phyloP scores from a whole-genome alignment of 495 filamentous ascomycete genomes.

The Niebla homalea region DNA sequence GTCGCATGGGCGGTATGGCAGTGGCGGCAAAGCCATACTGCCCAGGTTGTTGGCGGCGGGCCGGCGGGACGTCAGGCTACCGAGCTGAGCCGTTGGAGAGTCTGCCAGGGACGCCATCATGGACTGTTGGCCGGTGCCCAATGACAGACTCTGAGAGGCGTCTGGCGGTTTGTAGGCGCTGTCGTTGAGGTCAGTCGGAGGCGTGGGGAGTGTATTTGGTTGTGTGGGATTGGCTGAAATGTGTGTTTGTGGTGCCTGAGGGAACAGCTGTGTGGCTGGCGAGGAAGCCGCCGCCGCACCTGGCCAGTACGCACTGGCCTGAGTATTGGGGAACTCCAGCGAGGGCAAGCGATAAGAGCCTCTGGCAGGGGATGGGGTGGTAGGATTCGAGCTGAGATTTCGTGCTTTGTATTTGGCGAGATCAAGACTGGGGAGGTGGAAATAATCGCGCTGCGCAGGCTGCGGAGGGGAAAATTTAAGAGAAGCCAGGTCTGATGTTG shows the following conservation, averaged over 20 bases:
- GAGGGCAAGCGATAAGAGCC: conserved; percentile 17
- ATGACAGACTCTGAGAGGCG: conserved; percentile 28
- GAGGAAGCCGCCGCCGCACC: conserved; percentile 12
- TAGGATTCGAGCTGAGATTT: not conserved
- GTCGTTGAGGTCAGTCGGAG: conserved; percentile 26
- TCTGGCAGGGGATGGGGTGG: conserved; percentile 2
- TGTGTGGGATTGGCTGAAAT: no score
- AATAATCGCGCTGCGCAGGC: conserved; percentile 11
- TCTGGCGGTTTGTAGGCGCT: conserved; percentile 21
- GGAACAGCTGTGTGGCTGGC: conserved; percentile 15
- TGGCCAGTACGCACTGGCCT: conserved; percentile 20
- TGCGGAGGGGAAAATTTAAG: not conserved
- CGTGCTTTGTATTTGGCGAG: conserved; percentile 1
- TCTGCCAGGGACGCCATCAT: conserved; percentile 31
- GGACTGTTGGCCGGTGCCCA: conserved; percentile 30
- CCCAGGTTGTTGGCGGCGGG: conserved; percentile 48
- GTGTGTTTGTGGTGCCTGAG: not conserved
- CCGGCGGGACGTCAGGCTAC: conserved; percentile 44
- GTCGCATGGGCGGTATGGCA: conserved; percentile 31
- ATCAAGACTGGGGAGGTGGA: conserved; percentile 7
- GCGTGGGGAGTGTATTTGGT: conserved; percentile 17
- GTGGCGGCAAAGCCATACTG: conserved; percentile 48
- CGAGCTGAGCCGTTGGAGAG: conserved; percentile 28
- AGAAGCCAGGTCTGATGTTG: conserved; percentile 8
- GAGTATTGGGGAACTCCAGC: conserved; percentile 16